These are phyloP conservation scores for Geotrichum citri-aurantii DNA, from an alignment of 1,139 yeast genomes.

Conservation along the genomic window DNA sequence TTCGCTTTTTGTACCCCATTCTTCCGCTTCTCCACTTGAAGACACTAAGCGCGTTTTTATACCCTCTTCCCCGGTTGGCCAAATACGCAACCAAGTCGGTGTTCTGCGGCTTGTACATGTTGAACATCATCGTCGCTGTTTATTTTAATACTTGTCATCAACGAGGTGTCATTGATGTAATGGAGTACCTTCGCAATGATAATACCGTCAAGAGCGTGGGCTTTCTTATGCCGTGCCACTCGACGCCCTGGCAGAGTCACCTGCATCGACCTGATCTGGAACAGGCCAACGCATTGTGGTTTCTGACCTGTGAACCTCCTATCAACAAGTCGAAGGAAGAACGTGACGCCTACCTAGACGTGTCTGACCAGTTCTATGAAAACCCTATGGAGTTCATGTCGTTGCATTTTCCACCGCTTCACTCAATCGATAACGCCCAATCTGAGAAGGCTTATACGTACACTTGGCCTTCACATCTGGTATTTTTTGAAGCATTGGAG, in stretches of 20 bases:
- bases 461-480: slow-evolving; percentile 66
- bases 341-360: slow-evolving; percentile 59
- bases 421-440: slow-evolving; percentile 23
- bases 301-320: slow-evolving; percentile 91
- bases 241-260: slow-evolving; percentile 92
- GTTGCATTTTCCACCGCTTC: slow-evolving; percentile 38
- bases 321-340: slow-evolving; percentile 33
- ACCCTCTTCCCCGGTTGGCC: slow-evolving; percentile 19
- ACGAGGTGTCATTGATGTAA: slow-evolving; percentile 72
- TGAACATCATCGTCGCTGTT: slow-evolving; percentile 44
- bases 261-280: slow-evolving; percentile 51
- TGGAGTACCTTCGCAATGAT: slow-evolving; percentile 46
- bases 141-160: slow-evolving; percentile 68
- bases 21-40: slow-evolving; percentile 59
- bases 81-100: slow-evolving; percentile 17
- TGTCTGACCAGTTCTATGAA: slow-evolving; percentile 76
- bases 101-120: slow-evolving; percentile 29
- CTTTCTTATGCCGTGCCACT: slow-evolving; percentile 90
- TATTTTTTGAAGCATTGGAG: slow-evolving; percentile 63
- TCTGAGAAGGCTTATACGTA: slow-evolving; percentile 33
- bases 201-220: slow-evolving; percentile 48
- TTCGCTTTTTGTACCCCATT: slow-evolving; percentile 81
- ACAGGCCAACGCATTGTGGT: slow-evolving; percentile 50
- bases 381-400: slow-evolving; percentile 53
- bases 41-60: slow-evolving; percentile 12